These are phyloP conservation scores for Stagonosporopsis cucurbitacearum DNA, from an alignment of 2,329 filamentous ascomycete species.

Conservation along the genomic window DNA sequence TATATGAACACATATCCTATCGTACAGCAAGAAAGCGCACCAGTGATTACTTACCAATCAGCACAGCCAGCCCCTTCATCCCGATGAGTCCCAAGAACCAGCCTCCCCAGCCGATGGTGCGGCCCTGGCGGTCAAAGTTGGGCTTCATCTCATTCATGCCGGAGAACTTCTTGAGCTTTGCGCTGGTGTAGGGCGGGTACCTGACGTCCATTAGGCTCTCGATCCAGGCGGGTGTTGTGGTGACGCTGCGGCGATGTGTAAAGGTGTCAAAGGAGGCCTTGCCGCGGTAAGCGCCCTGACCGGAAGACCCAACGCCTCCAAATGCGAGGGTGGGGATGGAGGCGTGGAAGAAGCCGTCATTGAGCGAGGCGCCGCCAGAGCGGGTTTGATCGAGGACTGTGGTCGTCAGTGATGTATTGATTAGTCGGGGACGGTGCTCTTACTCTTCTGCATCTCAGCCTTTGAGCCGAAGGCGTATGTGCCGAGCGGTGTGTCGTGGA, in stretches of 20 bases:
- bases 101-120: constrained; percentile 37
- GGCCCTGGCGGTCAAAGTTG: constrained; percentile 66
- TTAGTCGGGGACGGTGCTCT: background rate
- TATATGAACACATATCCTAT: background rate
- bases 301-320: constrained; percentile 82
- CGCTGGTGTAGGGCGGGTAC: constrained; percentile 65
- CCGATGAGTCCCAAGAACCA: constrained; percentile 44
- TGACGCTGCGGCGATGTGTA: constrained; percentile 66
- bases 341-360: constrained; percentile 71
- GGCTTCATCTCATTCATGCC: constrained; percentile 60
- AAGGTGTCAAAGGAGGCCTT: constrained; percentile 74
- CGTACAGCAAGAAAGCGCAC: background rate
- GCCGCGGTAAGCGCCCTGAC: constrained; percentile 78
- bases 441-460: constrained; percentile 76
- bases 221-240: constrained; percentile 70
- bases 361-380: constrained; percentile 59
- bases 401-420: background rate
- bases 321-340: constrained; percentile 76
- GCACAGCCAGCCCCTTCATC: constrained; percentile 39
- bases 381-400: constrained; percentile 55
- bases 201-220: constrained; percentile 71
- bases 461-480: constrained; percentile 87
- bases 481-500: constrained; percentile 83
- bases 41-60: constrained; percentile 42
- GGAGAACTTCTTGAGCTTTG: constrained; percentile 61